Evolutionary conservation across 2,329 filamentous ascomycete genomes (phyloP).

Genomic region (Colletotrichum somersetense): DNA sequence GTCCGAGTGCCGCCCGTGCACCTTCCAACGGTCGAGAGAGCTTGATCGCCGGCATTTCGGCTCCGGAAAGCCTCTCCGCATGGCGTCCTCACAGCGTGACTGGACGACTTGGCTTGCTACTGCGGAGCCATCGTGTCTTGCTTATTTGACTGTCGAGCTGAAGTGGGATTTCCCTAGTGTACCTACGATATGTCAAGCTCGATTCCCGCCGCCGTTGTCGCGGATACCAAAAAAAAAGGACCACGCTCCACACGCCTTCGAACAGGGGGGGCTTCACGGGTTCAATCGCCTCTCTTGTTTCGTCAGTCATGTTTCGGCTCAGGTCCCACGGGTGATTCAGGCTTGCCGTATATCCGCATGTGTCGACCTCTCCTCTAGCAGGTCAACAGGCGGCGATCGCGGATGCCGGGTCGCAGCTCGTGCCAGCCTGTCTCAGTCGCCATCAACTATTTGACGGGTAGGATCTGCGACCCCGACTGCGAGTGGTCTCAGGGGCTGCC

Average conservation of each 20-base stretch:
- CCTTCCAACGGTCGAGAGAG: neutral
- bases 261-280: neutral
- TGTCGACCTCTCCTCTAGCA: neutral
- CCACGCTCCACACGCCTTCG: neutral
- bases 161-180: too few species aligned
- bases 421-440: conserved; percentile 23
- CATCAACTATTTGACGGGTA: neutral
- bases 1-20: neutral
- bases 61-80: neutral
- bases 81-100: neutral
- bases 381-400: neutral
- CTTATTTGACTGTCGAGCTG: too few species aligned
- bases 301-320: conserved; percentile 11
- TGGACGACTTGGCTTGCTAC: neutral
- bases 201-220: neutral
- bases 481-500: neutral
- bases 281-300: too few species aligned
- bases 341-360: neutral
- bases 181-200: neutral
- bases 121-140: too few species aligned
- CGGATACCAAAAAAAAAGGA: neutral
- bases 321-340: neutral
- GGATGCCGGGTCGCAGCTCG: conserved; percentile 11
- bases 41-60: neutral
- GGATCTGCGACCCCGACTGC: neutral